A percentile compares a stretch with the other conserved stretches of the same genome.
Evolutionary conservation across 257 asterid species (phyloP).

Genomic region (Jacaranda copaia): DNA sequence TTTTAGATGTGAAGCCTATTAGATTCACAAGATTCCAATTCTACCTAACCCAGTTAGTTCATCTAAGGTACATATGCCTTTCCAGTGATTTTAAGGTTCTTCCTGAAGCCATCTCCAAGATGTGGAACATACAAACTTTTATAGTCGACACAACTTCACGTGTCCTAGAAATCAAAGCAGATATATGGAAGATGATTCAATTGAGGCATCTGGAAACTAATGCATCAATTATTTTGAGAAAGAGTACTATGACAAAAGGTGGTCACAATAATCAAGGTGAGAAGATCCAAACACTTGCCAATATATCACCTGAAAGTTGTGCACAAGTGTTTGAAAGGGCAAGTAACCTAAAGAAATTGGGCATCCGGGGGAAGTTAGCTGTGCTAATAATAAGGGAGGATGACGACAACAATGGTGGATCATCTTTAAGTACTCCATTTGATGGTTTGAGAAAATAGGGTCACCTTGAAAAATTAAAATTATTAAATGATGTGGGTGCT

Average conservation of each 20-base stretch:
- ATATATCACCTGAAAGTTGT: conserved; percentile 38
- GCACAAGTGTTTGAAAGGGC: conserved; percentile 22
- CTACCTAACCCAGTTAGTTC: conserved; percentile 43
- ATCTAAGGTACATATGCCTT: conserved; percentile 40
- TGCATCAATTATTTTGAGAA: conserved; percentile 24
- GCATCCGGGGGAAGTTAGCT: conserved; percentile 35
- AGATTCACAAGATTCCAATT: conserved; percentile 37
- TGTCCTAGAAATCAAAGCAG: conserved; percentile 26
- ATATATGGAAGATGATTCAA: conserved; percentile 36
- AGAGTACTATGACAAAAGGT: no score
- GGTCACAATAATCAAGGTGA: no score
- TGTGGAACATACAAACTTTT: conserved; percentile 43
- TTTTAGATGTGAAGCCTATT: conserved; percentile 46
- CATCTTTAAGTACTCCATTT: not conserved
- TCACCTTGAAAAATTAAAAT: not conserved
- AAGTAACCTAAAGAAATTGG: conserved; percentile 32
- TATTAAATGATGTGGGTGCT: no score
- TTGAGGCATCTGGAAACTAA: conserved; percentile 45
- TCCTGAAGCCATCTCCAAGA: conserved; percentile 33
- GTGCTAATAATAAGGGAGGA: not conserved
- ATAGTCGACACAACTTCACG: conserved; percentile 28
- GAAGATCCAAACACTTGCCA: conserved; percentile 34
- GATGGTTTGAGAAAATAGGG: conserved; percentile 22
- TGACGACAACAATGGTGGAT: not conserved
- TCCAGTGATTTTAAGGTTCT: conserved; percentile 23